Evolutionary conservation across 2,329 filamentous ascomycete genomes (phyloP).

Genomic region (Domatiomyces globalis): DNA sequence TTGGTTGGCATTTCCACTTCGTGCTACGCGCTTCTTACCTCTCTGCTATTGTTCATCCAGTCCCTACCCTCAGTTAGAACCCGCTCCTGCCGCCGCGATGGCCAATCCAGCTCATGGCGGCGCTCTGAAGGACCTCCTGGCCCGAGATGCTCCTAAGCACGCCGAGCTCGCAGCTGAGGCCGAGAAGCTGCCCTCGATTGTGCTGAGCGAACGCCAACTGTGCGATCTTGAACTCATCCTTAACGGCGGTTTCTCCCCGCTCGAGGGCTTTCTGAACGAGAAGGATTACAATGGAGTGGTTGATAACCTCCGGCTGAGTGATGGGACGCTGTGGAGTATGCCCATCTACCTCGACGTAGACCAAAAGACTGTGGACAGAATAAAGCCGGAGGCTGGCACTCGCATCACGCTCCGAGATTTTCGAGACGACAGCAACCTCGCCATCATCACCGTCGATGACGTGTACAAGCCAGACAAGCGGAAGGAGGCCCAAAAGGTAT

Average conservation of each 20-base stretch:
- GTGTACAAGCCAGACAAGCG: constrained; percentile 91
- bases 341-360: constrained; percentile 86
- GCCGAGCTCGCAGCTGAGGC: constrained; percentile 68
- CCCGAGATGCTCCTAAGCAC: constrained; percentile 75
- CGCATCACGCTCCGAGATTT: constrained; percentile 85
- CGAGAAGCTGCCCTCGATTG: constrained; percentile 69
- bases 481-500: constrained; percentile 85
- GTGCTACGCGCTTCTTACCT: background rate
- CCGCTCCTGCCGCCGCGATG: constrained; percentile 22
- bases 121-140: constrained; percentile 93
- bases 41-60: background rate
- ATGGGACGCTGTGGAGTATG: constrained; percentile 88
- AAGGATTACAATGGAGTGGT: constrained; percentile 94
- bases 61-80: background rate
- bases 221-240: constrained; percentile 96
- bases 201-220: constrained; percentile 82
- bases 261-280: constrained; percentile 97
- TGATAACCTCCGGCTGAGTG: constrained; percentile 67
- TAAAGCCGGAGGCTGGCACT: constrained; percentile 63
- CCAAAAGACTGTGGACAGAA: constrained; percentile 57
- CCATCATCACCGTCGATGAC: constrained; percentile 90
- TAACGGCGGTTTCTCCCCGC: constrained; percentile 92
- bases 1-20: background rate
- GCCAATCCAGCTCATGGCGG: constrained; percentile 63
- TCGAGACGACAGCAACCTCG: constrained; percentile 88